Conservation (phyloP, 495 filamentous ascomycete genomes). For the Schizothecium vesticola region DNA sequence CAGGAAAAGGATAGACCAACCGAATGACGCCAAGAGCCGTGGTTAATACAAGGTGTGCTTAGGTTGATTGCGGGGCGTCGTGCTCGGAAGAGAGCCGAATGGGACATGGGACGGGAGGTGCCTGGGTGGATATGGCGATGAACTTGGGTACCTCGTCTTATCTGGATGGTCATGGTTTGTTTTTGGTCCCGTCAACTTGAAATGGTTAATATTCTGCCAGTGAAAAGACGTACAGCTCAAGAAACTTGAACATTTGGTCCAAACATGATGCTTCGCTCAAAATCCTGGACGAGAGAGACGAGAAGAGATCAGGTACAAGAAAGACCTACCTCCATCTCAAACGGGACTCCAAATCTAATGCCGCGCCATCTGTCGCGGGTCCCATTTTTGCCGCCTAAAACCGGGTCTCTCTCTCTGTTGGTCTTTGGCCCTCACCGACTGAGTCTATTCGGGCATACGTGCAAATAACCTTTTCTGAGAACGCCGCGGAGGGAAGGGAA, state of each 20-base stretch:
- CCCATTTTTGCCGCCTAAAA: neutral
- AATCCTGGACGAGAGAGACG: neutral
- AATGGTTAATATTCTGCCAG: too few relatives aligned
- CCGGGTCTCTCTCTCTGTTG: neutral
- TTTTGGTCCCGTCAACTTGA: neutral
- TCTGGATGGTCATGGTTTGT: neutral
- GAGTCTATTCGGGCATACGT: neutral
- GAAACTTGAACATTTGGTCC: too few relatives aligned
- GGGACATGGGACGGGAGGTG: neutral
- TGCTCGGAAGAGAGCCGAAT: neutral
- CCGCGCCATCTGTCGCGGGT: neutral
- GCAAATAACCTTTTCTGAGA: neutral
- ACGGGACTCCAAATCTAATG: neutral
- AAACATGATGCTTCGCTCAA: neutral
- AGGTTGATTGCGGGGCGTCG: neutral
- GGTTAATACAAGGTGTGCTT: conserved; percentile 8
- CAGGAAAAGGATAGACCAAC: neutral
- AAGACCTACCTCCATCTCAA: neutral
- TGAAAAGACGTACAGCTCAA: too few relatives aligned
- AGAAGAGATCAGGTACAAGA: neutral
- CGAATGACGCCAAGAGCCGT: neutral
- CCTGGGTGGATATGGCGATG: neutral
- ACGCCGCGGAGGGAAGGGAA: neutral
- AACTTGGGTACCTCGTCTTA: neutral
- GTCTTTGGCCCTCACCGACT: neutral